Base-by-base conservation (phyloP, 2,329 filamentous ascomycete species). In the Phaeosphaeria sp. region DNA sequence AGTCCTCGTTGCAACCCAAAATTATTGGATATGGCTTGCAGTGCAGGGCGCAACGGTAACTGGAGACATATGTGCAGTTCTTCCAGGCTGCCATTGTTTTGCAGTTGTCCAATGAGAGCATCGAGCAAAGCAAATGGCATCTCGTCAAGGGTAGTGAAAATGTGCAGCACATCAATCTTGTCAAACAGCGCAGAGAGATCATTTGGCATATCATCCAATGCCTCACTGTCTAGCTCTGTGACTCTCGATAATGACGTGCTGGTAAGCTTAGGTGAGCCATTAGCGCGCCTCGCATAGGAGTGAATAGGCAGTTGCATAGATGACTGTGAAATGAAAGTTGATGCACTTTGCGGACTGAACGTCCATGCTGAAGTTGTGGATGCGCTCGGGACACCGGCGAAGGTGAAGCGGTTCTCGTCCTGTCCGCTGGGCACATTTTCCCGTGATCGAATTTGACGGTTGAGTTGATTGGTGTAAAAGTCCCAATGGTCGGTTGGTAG, bases 21-120 rank as follows among this genome's bases (percentile, higher is more conserved):
- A 4, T 52, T 17, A 13, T 56, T 20, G 15, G 48, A 9, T 5
- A 58, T 54, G 21, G 50, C 46, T 39, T 53, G 55, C n/a, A 61
- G 52, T 17, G 27, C 54, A 1, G 41, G 44, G 21, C 30, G 59
- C 18, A 56, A 48, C 17, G 41, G 46, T 1, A 52, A 55, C 10
- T 53, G 52, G 33, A 54, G n/a, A 30, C 52, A 61, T n/a, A 61
- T 21, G 10, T 58, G 55, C 0, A 54, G 33, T 33, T 58, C 46
- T 4, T 15, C 27, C 1, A 53, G n/a, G 3, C 23, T 33, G 15
- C 36, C 52, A 1, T 10, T 2, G 21, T 21, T 10, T 11, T 50
- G 30, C 3, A 53, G 39, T 20, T 52, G 20, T 4, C 25, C 13
- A 25, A 30, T 17, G 0, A 58, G 46, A 13, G 15, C 25, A 1